These are phyloP conservation scores for Colletotrichum sp. DNA, from an alignment of 2,329 filamentous ascomycete genomes.

Conservation along the genomic window DNA sequence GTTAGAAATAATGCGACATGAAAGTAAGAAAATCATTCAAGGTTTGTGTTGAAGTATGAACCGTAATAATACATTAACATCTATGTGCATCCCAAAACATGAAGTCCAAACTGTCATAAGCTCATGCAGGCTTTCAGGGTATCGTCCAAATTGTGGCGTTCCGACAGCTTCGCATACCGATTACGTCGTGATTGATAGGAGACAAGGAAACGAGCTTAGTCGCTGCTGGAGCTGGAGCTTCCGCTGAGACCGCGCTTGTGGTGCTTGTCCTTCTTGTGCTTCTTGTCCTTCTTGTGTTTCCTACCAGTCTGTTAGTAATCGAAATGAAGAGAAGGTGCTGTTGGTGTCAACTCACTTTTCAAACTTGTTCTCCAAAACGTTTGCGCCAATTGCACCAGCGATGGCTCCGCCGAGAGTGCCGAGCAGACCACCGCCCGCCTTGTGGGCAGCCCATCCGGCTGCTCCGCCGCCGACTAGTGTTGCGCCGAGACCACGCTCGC, in stretches of 20 bases:
- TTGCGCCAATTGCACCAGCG: conserved; percentile 60
- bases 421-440: conserved; percentile 56
- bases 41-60: background rate
- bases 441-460: conserved; percentile 59
- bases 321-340: too few relatives aligned
- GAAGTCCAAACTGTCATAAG: background rate
- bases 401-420: conserved; percentile 56
- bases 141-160: background rate
- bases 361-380: conserved; percentile 42
- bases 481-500: conserved; percentile 61
- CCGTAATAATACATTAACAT: conserved; percentile 1
- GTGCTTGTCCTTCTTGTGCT: conserved; percentile 30
- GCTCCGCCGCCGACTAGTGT: conserved; percentile 57
- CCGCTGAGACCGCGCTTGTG: conserved; percentile 18
- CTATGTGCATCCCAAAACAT: background rate
- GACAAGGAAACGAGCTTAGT: background rate
- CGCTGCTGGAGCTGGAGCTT: conserved; percentile 16
- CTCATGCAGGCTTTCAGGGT: background rate
- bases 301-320: too few relatives aligned
- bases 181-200: background rate
- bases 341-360: too few relatives aligned
- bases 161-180: background rate
- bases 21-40: background rate
- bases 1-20: background rate
- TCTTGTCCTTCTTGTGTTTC: conserved; percentile 32